These are phyloP conservation scores for Avena eriantha DNA, from an alignment of 176 grass and related monocot species.

Conservation along the genomic window DNA sequence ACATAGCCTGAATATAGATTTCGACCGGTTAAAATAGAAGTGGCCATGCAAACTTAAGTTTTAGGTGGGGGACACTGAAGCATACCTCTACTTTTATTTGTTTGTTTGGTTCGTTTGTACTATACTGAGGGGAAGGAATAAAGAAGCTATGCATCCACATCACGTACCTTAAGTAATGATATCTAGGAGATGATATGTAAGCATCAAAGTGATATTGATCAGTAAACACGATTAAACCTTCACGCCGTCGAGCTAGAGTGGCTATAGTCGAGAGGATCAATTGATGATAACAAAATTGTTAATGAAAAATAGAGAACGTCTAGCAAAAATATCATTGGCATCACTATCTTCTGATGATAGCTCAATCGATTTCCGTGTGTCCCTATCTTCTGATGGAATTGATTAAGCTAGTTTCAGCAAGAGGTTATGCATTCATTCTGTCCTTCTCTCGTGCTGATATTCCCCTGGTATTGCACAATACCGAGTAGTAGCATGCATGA, in stretches of 20 bases:
- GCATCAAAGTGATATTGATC: not conserved
- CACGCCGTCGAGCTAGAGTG: not conserved
- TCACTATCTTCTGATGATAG: not conserved
- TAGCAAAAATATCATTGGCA: not conserved
- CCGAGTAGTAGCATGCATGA: no score
- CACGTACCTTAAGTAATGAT: not conserved
- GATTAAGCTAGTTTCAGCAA: not conserved
- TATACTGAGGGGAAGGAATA: not conserved
- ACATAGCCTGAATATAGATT: no score
- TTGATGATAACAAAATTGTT: no score
- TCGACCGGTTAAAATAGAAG: no score
- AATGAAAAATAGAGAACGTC: not conserved
- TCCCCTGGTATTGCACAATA: not conserved
- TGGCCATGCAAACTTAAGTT: no score
- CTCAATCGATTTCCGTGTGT: not conserved
- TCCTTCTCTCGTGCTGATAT: not conserved
- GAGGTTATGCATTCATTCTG: not conserved
- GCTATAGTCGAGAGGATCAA: not conserved
- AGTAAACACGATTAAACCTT: not conserved
- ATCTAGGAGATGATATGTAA: not conserved
- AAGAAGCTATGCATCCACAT: constrained; percentile 6
- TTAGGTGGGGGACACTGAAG: no score
- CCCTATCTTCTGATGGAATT: not conserved
- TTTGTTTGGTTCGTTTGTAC: not conserved
- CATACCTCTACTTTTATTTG: not conserved